Conservation (phyloP, 495 filamentous ascomycete species). For the Penicillium macrosclerotiorum region DNA sequence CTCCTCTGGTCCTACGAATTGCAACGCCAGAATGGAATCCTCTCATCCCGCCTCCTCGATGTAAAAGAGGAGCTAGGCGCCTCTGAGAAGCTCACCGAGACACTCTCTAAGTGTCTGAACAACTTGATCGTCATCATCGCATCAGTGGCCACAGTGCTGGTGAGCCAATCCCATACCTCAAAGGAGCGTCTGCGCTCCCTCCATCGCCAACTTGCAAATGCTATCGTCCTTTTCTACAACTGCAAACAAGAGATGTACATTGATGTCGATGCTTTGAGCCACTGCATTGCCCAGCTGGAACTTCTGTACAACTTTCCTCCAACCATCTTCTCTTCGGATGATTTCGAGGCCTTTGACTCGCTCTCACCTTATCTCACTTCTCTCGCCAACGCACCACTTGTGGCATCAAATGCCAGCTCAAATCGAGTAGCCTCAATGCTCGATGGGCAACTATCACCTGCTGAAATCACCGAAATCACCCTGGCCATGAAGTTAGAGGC, state of each 20-base stretch:
- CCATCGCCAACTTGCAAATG: constrained; percentile 1
- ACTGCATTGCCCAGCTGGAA: constrained; percentile 8
- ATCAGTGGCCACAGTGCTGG: constrained; percentile 1
- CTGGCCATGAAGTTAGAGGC: not conserved
- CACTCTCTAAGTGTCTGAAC: not conserved
- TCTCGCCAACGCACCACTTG: too few species aligned
- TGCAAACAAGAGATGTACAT: not conserved
- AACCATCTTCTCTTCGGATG: not conserved
- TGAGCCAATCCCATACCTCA: not conserved
- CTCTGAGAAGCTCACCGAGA: not conserved
- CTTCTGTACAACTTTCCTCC: not conserved
- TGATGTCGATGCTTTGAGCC: not conserved
- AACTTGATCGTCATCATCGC: constrained; percentile 8
- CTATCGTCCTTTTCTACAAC: not conserved
- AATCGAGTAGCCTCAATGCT: not conserved
- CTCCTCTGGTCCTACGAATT: constrained; percentile 38
- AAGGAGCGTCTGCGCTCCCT: constrained; percentile 6
- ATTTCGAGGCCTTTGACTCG: not conserved
- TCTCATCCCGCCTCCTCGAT: constrained; percentile 6
- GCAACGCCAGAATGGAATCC: constrained; percentile 27
- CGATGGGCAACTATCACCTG: not conserved
- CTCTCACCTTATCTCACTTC: constrained; percentile 1
- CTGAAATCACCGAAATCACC: not conserved
- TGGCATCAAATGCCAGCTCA: not conserved
- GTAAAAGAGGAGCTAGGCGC: constrained; percentile 2